phyloP scores from a whole-genome alignment of 2,329 filamentous ascomycete genomes.

The Curvularia sp. region DNA sequence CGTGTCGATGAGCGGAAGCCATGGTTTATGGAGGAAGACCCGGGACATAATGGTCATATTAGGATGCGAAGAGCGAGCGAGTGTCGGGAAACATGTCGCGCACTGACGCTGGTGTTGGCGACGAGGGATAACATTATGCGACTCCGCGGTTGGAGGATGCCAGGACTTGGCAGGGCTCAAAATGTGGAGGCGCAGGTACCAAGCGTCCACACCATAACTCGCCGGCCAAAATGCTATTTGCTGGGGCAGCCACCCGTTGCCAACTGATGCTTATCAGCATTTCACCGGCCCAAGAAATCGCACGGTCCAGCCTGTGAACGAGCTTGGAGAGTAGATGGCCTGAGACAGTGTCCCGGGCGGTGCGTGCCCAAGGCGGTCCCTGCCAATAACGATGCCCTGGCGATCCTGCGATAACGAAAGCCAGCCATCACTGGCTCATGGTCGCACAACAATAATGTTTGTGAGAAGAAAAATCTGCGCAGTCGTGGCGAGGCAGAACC shows the following conservation, averaged over 20 bases:
- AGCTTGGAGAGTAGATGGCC: not conserved
- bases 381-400: not conserved
- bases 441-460: not conserved
- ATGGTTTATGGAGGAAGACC: not conserved
- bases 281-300: not conserved
- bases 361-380: not conserved
- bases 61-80: constrained; percentile 17
- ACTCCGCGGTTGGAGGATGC: not conserved
- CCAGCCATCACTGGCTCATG: not conserved
- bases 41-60: constrained; percentile 19
- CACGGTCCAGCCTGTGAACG: not conserved
- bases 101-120: not conserved
- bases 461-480: not conserved
- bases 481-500: not conserved
- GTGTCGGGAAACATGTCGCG: not conserved
- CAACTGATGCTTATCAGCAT: not conserved
- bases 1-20: constrained; percentile 2
- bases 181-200: constrained; percentile 2
- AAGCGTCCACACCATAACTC: not conserved
- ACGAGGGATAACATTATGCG: not conserved
- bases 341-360: not conserved
- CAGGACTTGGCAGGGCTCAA: not conserved
- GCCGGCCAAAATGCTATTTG: not conserved
- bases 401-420: not conserved
- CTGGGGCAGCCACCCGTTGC: not conserved